Base-by-base conservation (phyloP, 169 alveolate genomes). In the Plasmodium adleri region DNA sequence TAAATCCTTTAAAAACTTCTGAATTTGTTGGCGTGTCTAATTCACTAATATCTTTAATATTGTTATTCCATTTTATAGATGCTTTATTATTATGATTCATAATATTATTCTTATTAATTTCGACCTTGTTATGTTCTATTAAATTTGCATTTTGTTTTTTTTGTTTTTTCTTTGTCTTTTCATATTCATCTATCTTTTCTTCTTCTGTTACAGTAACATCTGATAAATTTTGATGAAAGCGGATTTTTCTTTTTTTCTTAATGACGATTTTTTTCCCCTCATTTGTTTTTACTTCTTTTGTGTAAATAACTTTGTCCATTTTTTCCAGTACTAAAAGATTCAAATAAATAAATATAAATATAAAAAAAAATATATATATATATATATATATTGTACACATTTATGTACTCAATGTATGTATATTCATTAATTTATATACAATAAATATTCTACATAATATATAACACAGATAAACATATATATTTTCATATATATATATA, bases 131-230 rank as follows among this genome's bases (percentile, higher is more conserved):
- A 49, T 47, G 74, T 17, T 49, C 76, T 63, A 66, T 54, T 63
- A 68, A 47, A 50, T 62, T 80, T 3, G 72, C 17, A 56, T 68
- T 80, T 80, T 68, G 54, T 63, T 80, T 80, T 66, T 68, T 66
- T 22, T 52, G 80, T 68, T 80, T 80, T 52, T 80, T 80, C 32
- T 86, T 86, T 32, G 87, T 60, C 72, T 72, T 86, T 86, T 86
- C 87, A 59, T 86, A 86, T 49, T 73, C 85, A 15, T 86, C 92
- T 4, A 71, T 3, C 13, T 62, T 10, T 59, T 86, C 92, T 73
- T 86, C 92, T 74, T 86, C 92, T 4, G 92, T 86, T 49, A 72
- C 76, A 47, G 92, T 86, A 5, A 86, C 58, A 62, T 86, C 92
- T 22, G 92, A 86, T 39, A 86, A 49, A 12, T 86, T 71, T 49